These are phyloP conservation scores for Halenospora varia DNA, from an alignment of 495 filamentous ascomycete species.

Conservation along the genomic window DNA sequence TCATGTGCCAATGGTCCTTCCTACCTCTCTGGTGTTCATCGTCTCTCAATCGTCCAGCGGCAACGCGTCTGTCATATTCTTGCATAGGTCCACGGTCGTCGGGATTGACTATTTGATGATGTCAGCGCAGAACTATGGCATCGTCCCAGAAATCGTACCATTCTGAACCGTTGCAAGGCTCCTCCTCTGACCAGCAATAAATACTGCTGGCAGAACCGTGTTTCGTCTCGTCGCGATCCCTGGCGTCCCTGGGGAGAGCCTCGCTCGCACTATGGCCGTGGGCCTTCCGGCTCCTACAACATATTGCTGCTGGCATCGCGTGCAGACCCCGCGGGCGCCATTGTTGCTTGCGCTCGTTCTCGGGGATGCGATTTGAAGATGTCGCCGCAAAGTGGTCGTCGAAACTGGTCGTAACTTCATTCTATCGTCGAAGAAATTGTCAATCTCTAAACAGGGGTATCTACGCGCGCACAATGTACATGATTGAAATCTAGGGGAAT, in stretches of 20 bases:
- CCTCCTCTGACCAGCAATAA: constrained; percentile 24
- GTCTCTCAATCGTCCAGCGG: constrained; percentile 66
- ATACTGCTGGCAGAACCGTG: constrained; percentile 9
- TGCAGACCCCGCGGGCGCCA: constrained; percentile 1
- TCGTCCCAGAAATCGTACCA: constrained; percentile 8
- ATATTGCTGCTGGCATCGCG: constrained; percentile 16
- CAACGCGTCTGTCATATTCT: constrained; percentile 82
- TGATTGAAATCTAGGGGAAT: not conserved
- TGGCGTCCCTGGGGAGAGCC: not conserved
- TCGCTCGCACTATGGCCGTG: not conserved
- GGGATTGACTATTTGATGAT: constrained; percentile 15
- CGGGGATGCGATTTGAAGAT: not conserved
- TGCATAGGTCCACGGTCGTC: constrained; percentile 61
- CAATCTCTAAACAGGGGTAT: not conserved
- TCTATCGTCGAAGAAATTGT: not conserved
- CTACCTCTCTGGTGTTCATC: constrained; percentile 87
- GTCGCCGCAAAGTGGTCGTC: not conserved
- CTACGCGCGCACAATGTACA: not conserved
- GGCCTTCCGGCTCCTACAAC: not conserved
- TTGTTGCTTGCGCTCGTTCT: not conserved
- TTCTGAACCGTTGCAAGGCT: constrained; percentile 23
- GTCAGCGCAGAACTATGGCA: not conserved
- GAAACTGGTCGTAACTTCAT: not conserved
- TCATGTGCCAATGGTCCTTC: not conserved
- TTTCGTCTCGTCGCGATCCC: not conserved